Evolutionary conservation across 192 early-diverging fungal genomes (phyloP), one percentile per base, ranked within the genome.

Genomic region (Coemansia sp.): DNA sequence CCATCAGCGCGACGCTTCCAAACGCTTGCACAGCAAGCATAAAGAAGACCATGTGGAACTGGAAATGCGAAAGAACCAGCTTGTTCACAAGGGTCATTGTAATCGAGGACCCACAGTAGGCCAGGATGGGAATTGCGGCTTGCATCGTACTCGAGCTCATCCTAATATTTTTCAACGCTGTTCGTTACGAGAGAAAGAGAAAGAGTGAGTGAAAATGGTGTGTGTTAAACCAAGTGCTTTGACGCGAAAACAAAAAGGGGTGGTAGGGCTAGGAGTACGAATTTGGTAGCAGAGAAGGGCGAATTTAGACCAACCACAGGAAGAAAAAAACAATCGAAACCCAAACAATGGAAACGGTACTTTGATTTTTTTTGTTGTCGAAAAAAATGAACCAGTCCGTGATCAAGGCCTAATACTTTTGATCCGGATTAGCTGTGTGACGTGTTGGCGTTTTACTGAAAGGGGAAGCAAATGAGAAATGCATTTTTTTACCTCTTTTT

Each of bases 21-120:
- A 87, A 62, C 48, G 90, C 88, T 86, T 95, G 93, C 37, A 93
- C 83, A 4, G 90, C 81, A 28, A 95, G 87, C 61, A 95, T 82
- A 14, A 95, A 85, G 81, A 93, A 95, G 69, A 91, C 91, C 90
- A 95, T 92, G 65, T 91, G 89, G 68, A 92, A 93, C 64, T 91
- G 87, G 74, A 90, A 93, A n/a, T 85, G 86, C 57, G 89, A 91
- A 18, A 95, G 81, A 22, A 95, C 93, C 76, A 90, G 87, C 85
- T 95, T 95, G 85, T 95, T 95, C 63, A 91, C 92, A 8, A 95
- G 88, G 32, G 93, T 95, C 93, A 95, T 95, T 55, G 92, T 84
- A 58, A 96, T 95, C 63, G 92, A 94, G 51, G 94, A 88, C 54
- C 71, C 83, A 85, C 96, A 98, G 81, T 98, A 98, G 63, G 90